Percentiles rank a stretch among this genome's conserved stretches.
phyloP scores from a whole-genome alignment of 495 filamentous ascomycete genomes.

The Neurospora hispaniola region DNA sequence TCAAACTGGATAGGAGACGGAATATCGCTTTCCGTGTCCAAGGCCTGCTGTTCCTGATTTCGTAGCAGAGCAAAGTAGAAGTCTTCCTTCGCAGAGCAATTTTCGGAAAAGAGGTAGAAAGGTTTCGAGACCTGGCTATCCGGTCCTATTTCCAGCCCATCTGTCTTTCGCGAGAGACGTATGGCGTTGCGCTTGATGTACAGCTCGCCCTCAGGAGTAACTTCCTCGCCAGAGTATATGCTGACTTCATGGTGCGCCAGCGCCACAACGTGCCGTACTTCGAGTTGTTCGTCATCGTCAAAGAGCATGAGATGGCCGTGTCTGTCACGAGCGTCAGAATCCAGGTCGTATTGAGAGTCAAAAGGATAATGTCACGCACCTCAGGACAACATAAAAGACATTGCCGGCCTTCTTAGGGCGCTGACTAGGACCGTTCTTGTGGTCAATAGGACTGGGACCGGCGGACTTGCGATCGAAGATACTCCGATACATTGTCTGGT shows the following conservation, averaged over 20 bases:
- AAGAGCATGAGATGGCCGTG: slow-evolving; percentile 97
- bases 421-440: slow-evolving; percentile 40
- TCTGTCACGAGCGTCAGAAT: slow-evolving; percentile 34
- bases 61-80: slow-evolving; percentile 90
- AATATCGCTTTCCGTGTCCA: slow-evolving; percentile 43
- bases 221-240: slow-evolving; percentile 71
- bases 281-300: slow-evolving; percentile 76
- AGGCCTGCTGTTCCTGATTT: slow-evolving; percentile 58
- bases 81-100: slow-evolving; percentile 91
- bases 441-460: slow-evolving; percentile 34
- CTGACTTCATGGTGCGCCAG: slow-evolving; percentile 78
- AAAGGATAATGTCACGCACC: slow-evolving; percentile 39
- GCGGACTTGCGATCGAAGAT: slow-evolving; percentile 77
- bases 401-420: slow-evolving; percentile 66
- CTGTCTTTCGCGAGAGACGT: slow-evolving; percentile 61
- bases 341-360: not conserved
- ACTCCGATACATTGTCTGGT: slow-evolving; percentile 95
- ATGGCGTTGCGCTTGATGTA: slow-evolving; percentile 95
- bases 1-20: slow-evolving; percentile 73
- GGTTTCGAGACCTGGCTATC: slow-evolving; percentile 55
- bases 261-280: slow-evolving; percentile 91
- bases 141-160: slow-evolving; percentile 42
- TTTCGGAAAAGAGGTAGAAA: slow-evolving; percentile 89
- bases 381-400: slow-evolving; percentile 87
- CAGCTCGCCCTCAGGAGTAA: slow-evolving; percentile 82